phyloP scores from a whole-genome alignment of 176 grass and related monocot species.

The Oryza meyeriana region DNA sequence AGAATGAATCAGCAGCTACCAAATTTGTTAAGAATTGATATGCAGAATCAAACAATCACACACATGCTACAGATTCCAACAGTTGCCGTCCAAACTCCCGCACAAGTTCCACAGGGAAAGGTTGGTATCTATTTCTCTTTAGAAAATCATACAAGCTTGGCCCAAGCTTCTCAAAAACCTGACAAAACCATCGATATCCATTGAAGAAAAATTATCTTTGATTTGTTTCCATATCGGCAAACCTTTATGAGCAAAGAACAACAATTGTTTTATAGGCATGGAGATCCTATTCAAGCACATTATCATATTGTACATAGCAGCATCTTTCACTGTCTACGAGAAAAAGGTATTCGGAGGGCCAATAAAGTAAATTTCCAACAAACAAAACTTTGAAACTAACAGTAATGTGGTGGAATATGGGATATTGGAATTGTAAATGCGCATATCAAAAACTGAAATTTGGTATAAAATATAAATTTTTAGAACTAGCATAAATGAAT shows the following conservation, averaged over 20 bases:
- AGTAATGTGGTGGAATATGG: neutral
- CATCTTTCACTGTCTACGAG: slow-evolving; percentile 19
- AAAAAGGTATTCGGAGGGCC: neutral
- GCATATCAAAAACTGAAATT: slow-evolving; percentile 2
- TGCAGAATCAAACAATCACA: slow-evolving; percentile 64
- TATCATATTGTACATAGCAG: slow-evolving; percentile 27
- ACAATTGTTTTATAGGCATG: slow-evolving; percentile 32
- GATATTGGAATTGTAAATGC: neutral
- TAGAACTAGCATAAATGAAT: slow-evolving; percentile 27
- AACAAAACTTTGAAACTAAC: neutral
- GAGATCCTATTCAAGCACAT: slow-evolving; percentile 23
- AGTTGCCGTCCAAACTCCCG: slow-evolving; percentile 99
- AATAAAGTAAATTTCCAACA: slow-evolving; percentile 30
- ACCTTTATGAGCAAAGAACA: slow-evolving; percentile 53
- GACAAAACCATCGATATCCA: slow-evolving; percentile 86
- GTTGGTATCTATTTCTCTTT: slow-evolving; percentile 99
- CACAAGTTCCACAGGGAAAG: slow-evolving; percentile 99
- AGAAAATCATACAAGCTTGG: slow-evolving; percentile 99
- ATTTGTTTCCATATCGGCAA: slow-evolving; percentile 41
- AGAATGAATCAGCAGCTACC: slow-evolving; percentile 43
- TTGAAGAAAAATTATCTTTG: slow-evolving; percentile 75
- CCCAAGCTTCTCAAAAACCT: slow-evolving; percentile 99
- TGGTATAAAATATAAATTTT: slow-evolving; percentile 14
- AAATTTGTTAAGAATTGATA: slow-evolving; percentile 53
- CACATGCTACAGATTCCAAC: slow-evolving; percentile 99